phyloP scores from a whole-genome alignment of 495 filamentous ascomycete species.

The Tuber umbilicatum region DNA sequence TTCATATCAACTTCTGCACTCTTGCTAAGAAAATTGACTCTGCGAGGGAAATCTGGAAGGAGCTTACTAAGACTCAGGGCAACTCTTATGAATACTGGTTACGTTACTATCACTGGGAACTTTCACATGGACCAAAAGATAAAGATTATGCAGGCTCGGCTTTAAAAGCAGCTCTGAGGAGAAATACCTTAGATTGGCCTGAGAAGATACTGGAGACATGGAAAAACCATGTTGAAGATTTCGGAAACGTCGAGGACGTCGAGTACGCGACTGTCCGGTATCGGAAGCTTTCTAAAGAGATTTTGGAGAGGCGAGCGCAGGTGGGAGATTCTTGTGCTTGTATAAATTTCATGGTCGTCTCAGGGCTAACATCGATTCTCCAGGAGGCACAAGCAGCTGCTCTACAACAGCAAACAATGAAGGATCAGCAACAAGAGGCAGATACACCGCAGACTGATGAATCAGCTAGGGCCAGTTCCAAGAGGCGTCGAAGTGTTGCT shows the following conservation, averaged over 20 bases:
- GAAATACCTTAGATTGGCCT: constrained; percentile 71
- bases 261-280: constrained; percentile 35
- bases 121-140: constrained; percentile 43
- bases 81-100: constrained; percentile 89
- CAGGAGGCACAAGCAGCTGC: constrained; percentile 12
- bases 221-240: constrained; percentile 61
- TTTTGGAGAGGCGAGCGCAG: constrained; percentile 27
- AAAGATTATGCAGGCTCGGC: constrained; percentile 46
- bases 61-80: constrained; percentile 59
- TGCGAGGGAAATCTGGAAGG: constrained; percentile 68
- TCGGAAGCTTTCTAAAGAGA: constrained; percentile 26
- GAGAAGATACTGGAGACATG: constrained; percentile 81
- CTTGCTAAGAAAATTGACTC: constrained; percentile 47
- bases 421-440: constrained; percentile 14
- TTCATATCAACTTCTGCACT: constrained; percentile 72
- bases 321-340: constrained; percentile 11
- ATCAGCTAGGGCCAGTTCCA: constrained; percentile 18
- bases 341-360: neutral
- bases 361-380: constrained; percentile 9
- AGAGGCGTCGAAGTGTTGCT: constrained; percentile 30
- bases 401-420: constrained; percentile 10
- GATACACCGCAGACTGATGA: constrained; percentile 19
- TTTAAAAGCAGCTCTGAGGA: constrained; percentile 61
- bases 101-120: constrained; percentile 82
- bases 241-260: constrained; percentile 43